Base-by-base conservation (phyloP, 2,329 filamentous ascomycete species). In the Blastomyces gilchristii region DNA sequence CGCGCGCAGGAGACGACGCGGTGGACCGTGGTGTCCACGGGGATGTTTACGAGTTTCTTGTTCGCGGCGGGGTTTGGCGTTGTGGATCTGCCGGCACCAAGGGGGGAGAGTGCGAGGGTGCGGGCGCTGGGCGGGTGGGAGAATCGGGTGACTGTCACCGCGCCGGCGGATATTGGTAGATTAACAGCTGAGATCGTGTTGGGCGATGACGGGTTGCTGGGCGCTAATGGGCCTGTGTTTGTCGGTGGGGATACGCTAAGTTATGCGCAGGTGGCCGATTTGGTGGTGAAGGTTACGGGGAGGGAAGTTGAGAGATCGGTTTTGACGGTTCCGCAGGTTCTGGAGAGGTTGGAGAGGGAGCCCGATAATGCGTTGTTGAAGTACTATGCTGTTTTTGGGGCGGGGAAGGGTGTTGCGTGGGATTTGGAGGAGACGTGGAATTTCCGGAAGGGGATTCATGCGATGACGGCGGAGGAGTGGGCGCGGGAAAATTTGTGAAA, bases 1-100 rank as follows among this genome's bases (percentile, higher is more conserved):
- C 73, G 83, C 0, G 72, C 66, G 0, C 82, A 86, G 69, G 62
- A 66, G 0, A 58, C 39, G 3, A 82, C 81, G 5, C 74, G 77
- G 37, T 90, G 87, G 87, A 77, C 81, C 3, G 81, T 90, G 63
- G 77, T 90, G 0, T 85, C 83, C n/a, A 87, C 85, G 14, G 87
- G 87, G 0, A 77, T 90, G 65, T 90, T 90, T 68, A 87, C 83
- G 75, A 86, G 82, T 67, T 90, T 90, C 68, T 69, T 90, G 22
- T 89, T 90, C 68, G 79, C 85, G 63, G 70, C 75, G 1, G 80
- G 72, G 1, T 90, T 88, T 74, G 87, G 86, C 0, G 79, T 88
- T 4, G 84, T 90, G 0, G 81, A 85, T 22, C n/a, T 22, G n/a
- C n/a, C n/a, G n/a, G n/a, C n/a, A 22, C n/a, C n/a, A 22, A 22